Conservation (phyloP, 2,329 filamentous ascomycete species). For the Paramyrothecium sp. region DNA sequence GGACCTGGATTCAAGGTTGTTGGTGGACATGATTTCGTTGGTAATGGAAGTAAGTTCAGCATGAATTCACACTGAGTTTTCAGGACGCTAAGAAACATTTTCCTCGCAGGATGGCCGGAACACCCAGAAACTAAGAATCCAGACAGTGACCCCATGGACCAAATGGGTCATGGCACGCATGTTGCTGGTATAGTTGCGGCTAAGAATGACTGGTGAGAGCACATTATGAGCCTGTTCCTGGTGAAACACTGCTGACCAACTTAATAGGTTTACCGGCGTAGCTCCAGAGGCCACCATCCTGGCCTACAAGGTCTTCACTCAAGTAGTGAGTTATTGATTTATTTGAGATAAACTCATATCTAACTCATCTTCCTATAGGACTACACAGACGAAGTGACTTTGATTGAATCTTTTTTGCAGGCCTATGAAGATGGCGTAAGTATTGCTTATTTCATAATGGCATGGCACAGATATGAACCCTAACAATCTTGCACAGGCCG, state of each 20-base stretch:
- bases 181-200: conserved; percentile 23
- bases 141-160: conserved; percentile 3
- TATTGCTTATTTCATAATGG: conserved; percentile 7
- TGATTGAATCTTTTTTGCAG: conserved; percentile 28
- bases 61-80: neutral
- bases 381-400: conserved; percentile 20
- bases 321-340: neutral
- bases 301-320: neutral
- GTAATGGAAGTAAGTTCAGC: neutral
- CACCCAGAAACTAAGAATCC: neutral
- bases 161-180: conserved; percentile 23
- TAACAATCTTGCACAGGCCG: conserved; percentile 9
- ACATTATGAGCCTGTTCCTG: neutral
- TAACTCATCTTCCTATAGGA: neutral
- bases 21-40: neutral
- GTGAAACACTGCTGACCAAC: neutral
- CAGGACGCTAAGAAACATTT: too few relatives aligned
- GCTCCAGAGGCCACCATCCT: neutral
- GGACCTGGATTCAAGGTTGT: neutral
- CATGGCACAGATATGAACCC: conserved; percentile 5
- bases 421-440: conserved; percentile 28
- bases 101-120: neutral
- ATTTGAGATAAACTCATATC: neutral
- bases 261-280: neutral
- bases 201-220: conserved; percentile 8